Evolutionary conservation across 345 rosid species (phyloP).

Genomic region (Camelina neglecta): DNA sequence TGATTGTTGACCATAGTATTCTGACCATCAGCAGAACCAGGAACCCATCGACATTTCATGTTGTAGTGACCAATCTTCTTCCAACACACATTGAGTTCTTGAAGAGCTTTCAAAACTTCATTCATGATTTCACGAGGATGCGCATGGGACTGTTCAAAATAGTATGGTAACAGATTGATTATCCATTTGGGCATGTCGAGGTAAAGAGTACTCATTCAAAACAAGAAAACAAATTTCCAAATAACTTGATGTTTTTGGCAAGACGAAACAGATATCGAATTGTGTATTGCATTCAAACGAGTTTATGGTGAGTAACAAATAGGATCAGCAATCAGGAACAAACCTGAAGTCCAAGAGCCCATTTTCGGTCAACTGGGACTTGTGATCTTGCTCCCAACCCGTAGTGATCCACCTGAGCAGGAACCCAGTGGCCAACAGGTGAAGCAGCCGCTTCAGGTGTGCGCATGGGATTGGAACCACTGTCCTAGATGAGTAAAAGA

Average conservation of each 20-base stretch:
- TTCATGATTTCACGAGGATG: constrained; percentile 93
- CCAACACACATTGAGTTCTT: constrained; percentile 90
- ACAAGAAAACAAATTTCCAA: neutral
- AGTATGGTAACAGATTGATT: constrained; percentile 7
- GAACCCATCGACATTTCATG: constrained; percentile 95
- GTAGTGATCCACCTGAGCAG: constrained; percentile 74
- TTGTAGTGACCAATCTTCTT: constrained; percentile 96
- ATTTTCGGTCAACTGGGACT: constrained; percentile 68
- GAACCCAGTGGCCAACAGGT: constrained; percentile 61
- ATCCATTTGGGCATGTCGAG: neutral
- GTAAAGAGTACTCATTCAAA: neutral
- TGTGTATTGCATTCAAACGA: constrained; percentile 8
- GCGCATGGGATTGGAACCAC: constrained; percentile 65
- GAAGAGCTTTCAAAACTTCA: constrained; percentile 79
- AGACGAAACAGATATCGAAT: neutral
- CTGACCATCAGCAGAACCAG: constrained; percentile 55
- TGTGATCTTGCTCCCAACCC: constrained; percentile 67
- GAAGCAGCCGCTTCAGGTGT: constrained; percentile 63
- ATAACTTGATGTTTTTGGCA: neutral
- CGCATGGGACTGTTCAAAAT: constrained; percentile 66
- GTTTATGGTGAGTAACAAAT: constrained; percentile 31
- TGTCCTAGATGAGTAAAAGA: constrained; percentile 53
- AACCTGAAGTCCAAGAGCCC: constrained; percentile 98
- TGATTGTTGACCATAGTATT: constrained; percentile 37
- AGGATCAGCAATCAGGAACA: constrained; percentile 18